phyloP scores from a whole-genome alignment of 2,329 filamentous ascomycete genomes.

The Cladophialophora yegresii region DNA sequence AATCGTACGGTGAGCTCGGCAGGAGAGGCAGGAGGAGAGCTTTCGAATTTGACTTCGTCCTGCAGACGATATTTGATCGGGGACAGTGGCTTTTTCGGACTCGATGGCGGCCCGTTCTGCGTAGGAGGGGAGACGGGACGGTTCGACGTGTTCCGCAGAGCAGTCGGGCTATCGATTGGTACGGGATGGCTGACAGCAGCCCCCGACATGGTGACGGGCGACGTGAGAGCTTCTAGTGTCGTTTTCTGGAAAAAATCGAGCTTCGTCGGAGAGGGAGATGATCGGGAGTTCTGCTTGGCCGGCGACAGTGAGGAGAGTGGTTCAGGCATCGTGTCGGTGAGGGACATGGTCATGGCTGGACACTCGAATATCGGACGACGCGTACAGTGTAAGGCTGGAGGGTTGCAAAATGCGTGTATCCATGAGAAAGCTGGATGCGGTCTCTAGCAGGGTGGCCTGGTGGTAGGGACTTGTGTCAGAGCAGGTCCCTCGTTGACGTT shows the following conservation, averaged over 20 bases:
- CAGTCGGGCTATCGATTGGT: slow-evolving; percentile 37
- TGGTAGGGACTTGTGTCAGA: slow-evolving; percentile 12
- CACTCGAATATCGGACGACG: neutral
- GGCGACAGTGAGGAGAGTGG: slow-evolving; percentile 47
- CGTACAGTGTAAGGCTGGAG: slow-evolving; percentile 8
- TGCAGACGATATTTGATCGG: slow-evolving; percentile 37
- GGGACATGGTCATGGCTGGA: slow-evolving; percentile 15
- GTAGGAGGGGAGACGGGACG: slow-evolving; percentile 30
- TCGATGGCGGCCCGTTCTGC: slow-evolving; percentile 22
- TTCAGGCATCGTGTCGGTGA: slow-evolving; percentile 42
- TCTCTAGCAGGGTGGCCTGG: slow-evolving; percentile 19
- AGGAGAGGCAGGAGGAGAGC: slow-evolving; percentile 35
- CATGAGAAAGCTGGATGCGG: slow-evolving; percentile 22
- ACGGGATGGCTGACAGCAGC: slow-evolving; percentile 25
- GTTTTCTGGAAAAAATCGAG: slow-evolving; percentile 28
- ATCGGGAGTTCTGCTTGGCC: slow-evolving; percentile 47
- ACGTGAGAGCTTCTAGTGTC: slow-evolving; percentile 28
- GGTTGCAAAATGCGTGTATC: slow-evolving; percentile 16
- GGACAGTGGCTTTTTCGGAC: slow-evolving; percentile 36
- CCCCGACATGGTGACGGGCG: slow-evolving; percentile 23
- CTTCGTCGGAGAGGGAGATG: slow-evolving; percentile 40
- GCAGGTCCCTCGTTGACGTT: slow-evolving; percentile 10
- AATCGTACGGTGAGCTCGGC: slow-evolving; percentile 38
- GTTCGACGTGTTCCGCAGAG: slow-evolving; percentile 30
- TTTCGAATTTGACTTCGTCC: slow-evolving; percentile 26